Percentiles rank a stretch among this genome's conserved stretches.
Evolutionary conservation across 2,329 filamentous ascomycete genomes (phyloP).

Genomic region (Paramyrothecium roridum): DNA sequence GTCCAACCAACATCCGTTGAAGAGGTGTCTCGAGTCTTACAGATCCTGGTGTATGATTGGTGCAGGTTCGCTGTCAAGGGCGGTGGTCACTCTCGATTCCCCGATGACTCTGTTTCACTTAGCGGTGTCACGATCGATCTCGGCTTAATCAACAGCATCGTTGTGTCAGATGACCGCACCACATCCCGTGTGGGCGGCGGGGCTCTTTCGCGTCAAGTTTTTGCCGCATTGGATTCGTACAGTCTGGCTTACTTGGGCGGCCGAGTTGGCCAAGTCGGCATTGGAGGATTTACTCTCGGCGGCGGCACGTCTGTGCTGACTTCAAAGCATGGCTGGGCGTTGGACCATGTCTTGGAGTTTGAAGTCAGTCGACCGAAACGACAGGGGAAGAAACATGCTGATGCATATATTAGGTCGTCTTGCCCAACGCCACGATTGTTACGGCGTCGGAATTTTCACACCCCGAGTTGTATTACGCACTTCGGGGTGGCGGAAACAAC

Average conservation of each 20-base stretch:
- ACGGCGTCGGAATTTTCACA: too few relatives aligned
- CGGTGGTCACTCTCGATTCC: too few relatives aligned
- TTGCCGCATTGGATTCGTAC: conserved; percentile 2
- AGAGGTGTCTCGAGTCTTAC: too few relatives aligned
- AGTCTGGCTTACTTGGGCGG: conserved; percentile 5
- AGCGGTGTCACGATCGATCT: conserved; percentile 6
- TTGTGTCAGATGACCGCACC: not conserved
- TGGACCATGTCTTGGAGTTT: conserved; percentile 8
- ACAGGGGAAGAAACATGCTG: too few relatives aligned
- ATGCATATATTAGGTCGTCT: conserved; percentile 35
- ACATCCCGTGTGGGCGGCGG: conserved; percentile 3
- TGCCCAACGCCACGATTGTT: conserved; percentile 38
- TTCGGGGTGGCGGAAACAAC: conserved; percentile 52
- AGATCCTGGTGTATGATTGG: too few relatives aligned
- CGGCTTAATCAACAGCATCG: conserved; percentile 1
- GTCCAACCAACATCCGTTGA: too few relatives aligned
- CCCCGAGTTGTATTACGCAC: conserved; percentile 54
- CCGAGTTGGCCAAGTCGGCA: conserved; percentile 6
- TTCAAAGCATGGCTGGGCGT: conserved; percentile 6
- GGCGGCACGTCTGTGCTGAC: conserved; percentile 13
- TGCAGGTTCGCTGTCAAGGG: too few relatives aligned
- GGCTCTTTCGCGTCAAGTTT: conserved; percentile 1
- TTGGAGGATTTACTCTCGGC: conserved; percentile 7
- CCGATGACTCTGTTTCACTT: not conserved
- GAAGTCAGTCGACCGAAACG: too few relatives aligned